A percentile compares a stretch with the other conserved stretches of the same genome.
Evolutionary conservation across 192 early-diverging fungal species (phyloP).

Genomic region (Phlyctochytrium arcticum): DNA sequence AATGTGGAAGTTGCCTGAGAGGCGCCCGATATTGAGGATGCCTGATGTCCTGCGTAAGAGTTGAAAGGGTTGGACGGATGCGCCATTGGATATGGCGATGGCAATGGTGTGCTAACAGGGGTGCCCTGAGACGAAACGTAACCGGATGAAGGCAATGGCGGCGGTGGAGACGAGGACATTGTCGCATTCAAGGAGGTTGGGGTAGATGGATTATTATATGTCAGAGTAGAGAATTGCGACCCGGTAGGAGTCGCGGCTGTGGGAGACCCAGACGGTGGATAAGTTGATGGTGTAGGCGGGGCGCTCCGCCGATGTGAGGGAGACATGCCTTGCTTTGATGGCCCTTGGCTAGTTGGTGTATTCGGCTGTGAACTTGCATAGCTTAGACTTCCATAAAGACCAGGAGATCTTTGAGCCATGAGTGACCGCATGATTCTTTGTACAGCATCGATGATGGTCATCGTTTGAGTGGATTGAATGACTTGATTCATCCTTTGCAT

Average conservation of each 20-base stretch:
- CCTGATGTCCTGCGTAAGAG: too few species aligned
- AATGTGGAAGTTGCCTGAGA: too few species aligned
- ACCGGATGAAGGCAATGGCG: background rate
- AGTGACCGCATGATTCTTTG: conserved; percentile 49
- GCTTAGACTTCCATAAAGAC: background rate
- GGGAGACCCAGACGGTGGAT: background rate
- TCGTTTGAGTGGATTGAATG: conserved; percentile 58
- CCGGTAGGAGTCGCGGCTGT: too few species aligned
- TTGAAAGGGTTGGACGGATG: too few species aligned
- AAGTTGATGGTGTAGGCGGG: background rate
- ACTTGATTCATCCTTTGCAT: conserved; percentile 72
- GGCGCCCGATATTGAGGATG: too few species aligned
- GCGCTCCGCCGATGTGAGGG: background rate
- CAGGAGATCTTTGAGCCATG: background rate
- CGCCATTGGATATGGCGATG: too few species aligned
- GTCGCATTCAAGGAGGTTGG: background rate
- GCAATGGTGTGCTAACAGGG: too few species aligned
- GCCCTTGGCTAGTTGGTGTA: background rate
- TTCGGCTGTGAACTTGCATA: background rate
- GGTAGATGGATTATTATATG: too few species aligned
- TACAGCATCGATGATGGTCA: conserved; percentile 65
- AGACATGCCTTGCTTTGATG: background rate
- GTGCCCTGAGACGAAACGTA: too few species aligned
- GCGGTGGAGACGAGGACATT: background rate
- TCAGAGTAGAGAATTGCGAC: too few species aligned